A percentile compares a stretch with the other conserved stretches of the same genome.
phyloP scores from a whole-genome alignment of 371 early-diverging fungal genomes.

The Syncephalastrum contaminatum region DNA sequence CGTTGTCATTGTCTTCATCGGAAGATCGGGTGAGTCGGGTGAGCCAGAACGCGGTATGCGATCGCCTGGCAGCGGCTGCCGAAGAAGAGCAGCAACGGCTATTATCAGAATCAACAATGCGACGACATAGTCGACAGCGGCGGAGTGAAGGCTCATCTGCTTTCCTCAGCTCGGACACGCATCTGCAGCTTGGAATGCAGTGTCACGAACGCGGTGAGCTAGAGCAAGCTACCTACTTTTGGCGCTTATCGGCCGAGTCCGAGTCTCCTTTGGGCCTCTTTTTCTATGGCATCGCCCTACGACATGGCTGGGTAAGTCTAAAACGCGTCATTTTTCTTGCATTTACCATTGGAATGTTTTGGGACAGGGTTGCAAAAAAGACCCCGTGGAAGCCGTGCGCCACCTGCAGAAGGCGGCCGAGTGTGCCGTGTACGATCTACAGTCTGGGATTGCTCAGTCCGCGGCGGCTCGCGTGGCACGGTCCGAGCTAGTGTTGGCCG shows the following conservation, averaged over 20 bases:
- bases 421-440: conserved; percentile 53
- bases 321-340: no score
- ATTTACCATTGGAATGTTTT: background rate
- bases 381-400: conserved; percentile 64
- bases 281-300: conserved; percentile 84
- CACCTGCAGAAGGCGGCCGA: conserved; percentile 77
- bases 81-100: no score
- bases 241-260: conserved; percentile 75
- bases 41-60: no score
- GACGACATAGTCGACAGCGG: no score
- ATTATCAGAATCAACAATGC: no score
- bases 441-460: conserved; percentile 16
- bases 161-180: background rate
- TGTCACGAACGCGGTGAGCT: conserved; percentile 62
- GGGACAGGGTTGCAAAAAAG: conserved; percentile 63
- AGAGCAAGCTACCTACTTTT: conserved; percentile 80
- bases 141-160: no score
- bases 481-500: conserved; percentile 71
- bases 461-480: conserved; percentile 30
- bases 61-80: no score
- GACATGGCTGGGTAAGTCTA: conserved; percentile 81
- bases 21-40: no score
- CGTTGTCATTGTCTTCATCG: no score
- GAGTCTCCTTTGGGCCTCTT: conserved; percentile 82
- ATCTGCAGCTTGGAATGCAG: conserved; percentile 26